A percentile compares a stretch with the other conserved stretches of the same genome.
Evolutionary conservation across 495 filamentous ascomycete genomes (phyloP).

Genomic region (Acidomyces sp.): DNA sequence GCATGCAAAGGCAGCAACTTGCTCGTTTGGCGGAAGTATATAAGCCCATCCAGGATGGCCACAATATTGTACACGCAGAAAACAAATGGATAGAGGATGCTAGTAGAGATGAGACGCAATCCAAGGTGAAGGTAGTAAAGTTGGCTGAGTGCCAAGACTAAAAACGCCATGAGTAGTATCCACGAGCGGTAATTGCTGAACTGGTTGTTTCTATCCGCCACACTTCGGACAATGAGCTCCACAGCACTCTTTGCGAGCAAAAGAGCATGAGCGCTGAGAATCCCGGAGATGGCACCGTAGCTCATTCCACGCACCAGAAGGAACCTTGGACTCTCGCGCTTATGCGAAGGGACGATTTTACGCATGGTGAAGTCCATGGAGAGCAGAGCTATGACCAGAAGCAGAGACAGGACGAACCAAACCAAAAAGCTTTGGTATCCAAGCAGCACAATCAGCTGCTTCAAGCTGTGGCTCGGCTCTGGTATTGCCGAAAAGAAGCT

Average conservation of each 20-base stretch:
- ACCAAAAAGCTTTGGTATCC: slow-evolving; percentile 63
- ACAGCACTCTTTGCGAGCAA: slow-evolving; percentile 94
- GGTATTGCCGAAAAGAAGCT: slow-evolving; percentile 87
- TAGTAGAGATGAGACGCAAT: slow-evolving; percentile 86
- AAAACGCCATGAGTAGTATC: slow-evolving; percentile 74
- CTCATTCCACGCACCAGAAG: slow-evolving; percentile 77
- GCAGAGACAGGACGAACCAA: slow-evolving; percentile 72
- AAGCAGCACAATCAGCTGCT: slow-evolving; percentile 67
- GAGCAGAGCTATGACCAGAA: slow-evolving; percentile 58
- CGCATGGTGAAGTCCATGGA: slow-evolving; percentile 35
- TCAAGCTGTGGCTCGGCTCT: slow-evolving; percentile 82
- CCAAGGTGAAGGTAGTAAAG: slow-evolving; percentile 91
- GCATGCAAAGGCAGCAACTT: slow-evolving; percentile 63
- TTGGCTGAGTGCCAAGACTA: slow-evolving; percentile 74
- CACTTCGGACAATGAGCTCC: slow-evolving; percentile 86
- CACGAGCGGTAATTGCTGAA: slow-evolving; percentile 97
- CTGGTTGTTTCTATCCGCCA: slow-evolving; percentile 78
- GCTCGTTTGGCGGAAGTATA: slow-evolving; percentile 86
- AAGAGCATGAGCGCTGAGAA: slow-evolving; percentile 83
- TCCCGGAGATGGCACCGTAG: slow-evolving; percentile 72
- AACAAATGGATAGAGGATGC: slow-evolving; percentile 90
- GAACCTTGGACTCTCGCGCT: slow-evolving; percentile 36
- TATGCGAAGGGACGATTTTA: slow-evolving; percentile 3
- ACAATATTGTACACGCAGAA: slow-evolving; percentile 99
- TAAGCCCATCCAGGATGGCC: slow-evolving; percentile 89